Base-by-base conservation (phyloP, 768 basidiomycete genomes). In the Suillus brevipes region DNA sequence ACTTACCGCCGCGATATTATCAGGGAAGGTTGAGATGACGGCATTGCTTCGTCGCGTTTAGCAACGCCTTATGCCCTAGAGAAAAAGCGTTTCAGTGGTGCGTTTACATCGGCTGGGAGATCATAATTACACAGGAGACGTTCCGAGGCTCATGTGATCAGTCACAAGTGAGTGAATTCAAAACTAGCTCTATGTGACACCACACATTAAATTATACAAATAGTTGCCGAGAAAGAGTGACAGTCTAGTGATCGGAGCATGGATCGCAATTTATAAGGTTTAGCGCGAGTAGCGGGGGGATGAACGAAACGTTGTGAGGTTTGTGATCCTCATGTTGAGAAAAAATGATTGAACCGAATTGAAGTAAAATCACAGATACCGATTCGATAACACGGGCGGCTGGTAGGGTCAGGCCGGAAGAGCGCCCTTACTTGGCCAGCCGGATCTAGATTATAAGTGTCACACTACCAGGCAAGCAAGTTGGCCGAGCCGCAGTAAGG, bases 251-350 rank as follows among this genome's bases (percentile, higher is more conserved):
- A 70, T 70, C 67, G 69, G 66, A 72, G 69, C 58, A 63, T 57
- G 64, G 60, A 60, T 64, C 38, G 36, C 36, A 67, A 53, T 58
- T 68, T 65, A 66, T 67, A 70, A 69, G 67, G 74, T 61, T 52
- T 65, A 68, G 68, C 65, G 73, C 65, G 70, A 72, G 65, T 65
- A 67, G 71, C 67, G 66, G 68, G 65, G 61, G 71, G 70, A 76
- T 76, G 75, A 76, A 77, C 65, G 72, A 73, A 77, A 76, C 76
- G 75, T 76, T 76, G 70, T 64, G 67, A 31, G 40, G 62, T 40
- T 37, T 60, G 42, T 31, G 63, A 68, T 49, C 63, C 72, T 72
- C 68, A 66, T 73, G 72, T 74, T 60, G 23, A 45, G 61, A 60
- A 65, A 65, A 55, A 59, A 28, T 20, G 61, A 62, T 25, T 43